phyloP scores from a whole-genome alignment of 2,329 filamentous ascomycete species.

The Fusarium sp. region DNA sequence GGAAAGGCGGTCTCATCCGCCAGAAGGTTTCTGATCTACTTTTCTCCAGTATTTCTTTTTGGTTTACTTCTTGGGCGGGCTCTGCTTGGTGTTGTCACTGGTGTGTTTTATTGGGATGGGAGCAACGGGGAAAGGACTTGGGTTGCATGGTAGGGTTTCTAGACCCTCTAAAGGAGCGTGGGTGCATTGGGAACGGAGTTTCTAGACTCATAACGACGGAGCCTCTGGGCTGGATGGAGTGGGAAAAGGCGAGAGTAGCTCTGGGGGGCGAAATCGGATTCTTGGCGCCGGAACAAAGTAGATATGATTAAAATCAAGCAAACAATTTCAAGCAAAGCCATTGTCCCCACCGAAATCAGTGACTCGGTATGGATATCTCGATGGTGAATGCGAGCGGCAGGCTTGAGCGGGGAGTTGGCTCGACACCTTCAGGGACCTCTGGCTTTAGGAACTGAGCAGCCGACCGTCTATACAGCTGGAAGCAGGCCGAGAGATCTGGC shows the following conservation, averaged over 20 bases:
- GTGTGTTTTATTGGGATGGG: slow-evolving; percentile 3
- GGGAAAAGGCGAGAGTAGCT: slow-evolving; percentile 33
- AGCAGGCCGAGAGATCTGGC: not conserved
- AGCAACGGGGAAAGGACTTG: slow-evolving; percentile 12
- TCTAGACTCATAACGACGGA: slow-evolving; percentile 38
- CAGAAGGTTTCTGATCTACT: slow-evolving; percentile 26
- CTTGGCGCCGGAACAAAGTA: slow-evolving; percentile 32
- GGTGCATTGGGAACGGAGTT: slow-evolving; percentile 37
- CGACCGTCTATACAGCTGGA: not conserved
- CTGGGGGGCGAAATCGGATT: slow-evolving; percentile 31
- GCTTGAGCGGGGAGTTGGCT: not conserved
- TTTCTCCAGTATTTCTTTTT: slow-evolving; percentile 14
- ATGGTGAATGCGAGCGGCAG: not conserved
- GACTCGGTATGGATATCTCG: not conserved
- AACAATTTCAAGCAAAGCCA: slow-evolving; percentile 2
- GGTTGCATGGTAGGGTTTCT: slow-evolving; percentile 40
- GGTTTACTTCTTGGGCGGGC: slow-evolving; percentile 7
- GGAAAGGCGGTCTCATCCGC: slow-evolving; percentile 35
- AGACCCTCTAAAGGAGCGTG: slow-evolving; percentile 41
- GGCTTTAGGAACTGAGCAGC: slow-evolving; percentile 6
- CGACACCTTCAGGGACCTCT: not conserved
- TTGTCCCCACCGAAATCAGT: not conserved
- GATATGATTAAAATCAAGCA: slow-evolving; percentile 25
- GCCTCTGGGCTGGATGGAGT: slow-evolving; percentile 26
- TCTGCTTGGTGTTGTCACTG: not conserved